Conservation (phyloP, 2,329 filamentous ascomycete genomes). For the Colletotrichum chrysophilum region DNA sequence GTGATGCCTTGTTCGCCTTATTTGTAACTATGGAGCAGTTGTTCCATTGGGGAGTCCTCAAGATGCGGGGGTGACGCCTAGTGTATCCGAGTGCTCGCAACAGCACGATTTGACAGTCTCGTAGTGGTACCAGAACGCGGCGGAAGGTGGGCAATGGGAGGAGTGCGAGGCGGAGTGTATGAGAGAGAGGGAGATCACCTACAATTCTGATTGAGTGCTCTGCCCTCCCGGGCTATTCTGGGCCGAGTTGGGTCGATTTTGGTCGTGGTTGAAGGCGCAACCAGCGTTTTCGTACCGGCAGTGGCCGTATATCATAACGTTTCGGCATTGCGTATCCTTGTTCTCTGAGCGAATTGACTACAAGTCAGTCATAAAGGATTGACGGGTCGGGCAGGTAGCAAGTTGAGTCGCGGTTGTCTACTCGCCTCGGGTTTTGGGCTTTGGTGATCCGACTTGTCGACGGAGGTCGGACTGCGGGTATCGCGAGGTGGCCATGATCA, state of each 20-base stretch:
- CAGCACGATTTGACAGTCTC: background rate
- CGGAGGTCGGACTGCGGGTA: conserved; percentile 52
- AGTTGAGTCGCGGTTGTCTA: conserved; percentile 17
- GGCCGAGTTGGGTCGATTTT: conserved; percentile 56
- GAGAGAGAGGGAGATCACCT: conserved; percentile 32
- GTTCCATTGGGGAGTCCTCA: background rate
- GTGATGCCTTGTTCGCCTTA: background rate
- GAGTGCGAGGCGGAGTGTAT: background rate
- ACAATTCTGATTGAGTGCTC: conserved; percentile 53
- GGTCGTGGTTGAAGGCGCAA: conserved; percentile 90
- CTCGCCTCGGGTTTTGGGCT: conserved; percentile 61
- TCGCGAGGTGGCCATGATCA: conserved; percentile 52
- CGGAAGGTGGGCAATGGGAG: background rate
- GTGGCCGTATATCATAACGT: conserved; percentile 91
- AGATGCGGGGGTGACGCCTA: background rate
- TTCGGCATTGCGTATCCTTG: conserved; percentile 90
- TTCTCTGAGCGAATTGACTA: conserved; percentile 58
- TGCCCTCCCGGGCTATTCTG: conserved; percentile 17
- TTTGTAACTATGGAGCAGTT: background rate
- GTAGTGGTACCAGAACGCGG: background rate
- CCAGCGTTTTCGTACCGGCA: conserved; percentile 92
- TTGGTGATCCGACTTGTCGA: conserved; percentile 60
- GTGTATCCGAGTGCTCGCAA: background rate
- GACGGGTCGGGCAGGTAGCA: conserved; percentile 15
- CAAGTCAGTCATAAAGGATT: conserved; percentile 20